These are phyloP conservation scores for Moniliella sp. DNA, from an alignment of 1,284 basidiomycete genomes.

Conservation along the genomic window DNA sequence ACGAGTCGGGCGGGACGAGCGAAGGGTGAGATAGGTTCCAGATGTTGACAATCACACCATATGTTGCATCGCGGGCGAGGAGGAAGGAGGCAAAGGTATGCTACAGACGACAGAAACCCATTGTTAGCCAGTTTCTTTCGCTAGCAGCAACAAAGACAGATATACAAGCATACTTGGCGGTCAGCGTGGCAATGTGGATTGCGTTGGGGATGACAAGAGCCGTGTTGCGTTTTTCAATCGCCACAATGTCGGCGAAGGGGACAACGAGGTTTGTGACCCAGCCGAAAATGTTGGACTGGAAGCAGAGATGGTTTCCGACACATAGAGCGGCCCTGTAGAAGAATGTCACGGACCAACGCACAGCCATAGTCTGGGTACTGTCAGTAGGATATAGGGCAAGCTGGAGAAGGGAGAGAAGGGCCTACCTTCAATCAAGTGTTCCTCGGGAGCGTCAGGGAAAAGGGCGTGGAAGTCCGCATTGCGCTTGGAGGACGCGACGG, in stretches of 20 bases:
- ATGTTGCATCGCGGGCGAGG: constrained; percentile 79
- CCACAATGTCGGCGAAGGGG: constrained; percentile 68
- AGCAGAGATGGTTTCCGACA: constrained; percentile 98
- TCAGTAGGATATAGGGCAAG: not conserved
- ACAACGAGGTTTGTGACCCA: constrained; percentile 93
- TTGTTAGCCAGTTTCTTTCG: not conserved
- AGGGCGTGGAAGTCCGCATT: constrained; percentile 88
- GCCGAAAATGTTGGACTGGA: constrained; percentile 95
- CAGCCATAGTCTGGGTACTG: constrained; percentile 77
- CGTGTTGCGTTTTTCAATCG: constrained; percentile 91
- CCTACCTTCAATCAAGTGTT: constrained; percentile 88
- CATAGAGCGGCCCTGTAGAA: constrained; percentile 89
- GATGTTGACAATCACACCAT: constrained; percentile 84
- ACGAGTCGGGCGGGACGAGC: constrained; percentile 32
- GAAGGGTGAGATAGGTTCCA: constrained; percentile 75
- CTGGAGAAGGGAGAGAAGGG: not conserved
- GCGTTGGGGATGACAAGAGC: constrained; percentile 96
- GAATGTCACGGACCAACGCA: constrained; percentile 78
- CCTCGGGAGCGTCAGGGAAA: constrained; percentile 65
- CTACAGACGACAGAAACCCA: constrained; percentile 35
- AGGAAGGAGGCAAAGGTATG: constrained; percentile 91
- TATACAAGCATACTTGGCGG: constrained; percentile 39
- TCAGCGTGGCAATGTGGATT: constrained; percentile 65
- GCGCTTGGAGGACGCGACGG: constrained; percentile 78
- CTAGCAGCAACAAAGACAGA: too few relatives aligned